Evolutionary conservation across 2,329 filamentous ascomycete species (phyloP).

Genomic region (Phyllachora maydis): DNA sequence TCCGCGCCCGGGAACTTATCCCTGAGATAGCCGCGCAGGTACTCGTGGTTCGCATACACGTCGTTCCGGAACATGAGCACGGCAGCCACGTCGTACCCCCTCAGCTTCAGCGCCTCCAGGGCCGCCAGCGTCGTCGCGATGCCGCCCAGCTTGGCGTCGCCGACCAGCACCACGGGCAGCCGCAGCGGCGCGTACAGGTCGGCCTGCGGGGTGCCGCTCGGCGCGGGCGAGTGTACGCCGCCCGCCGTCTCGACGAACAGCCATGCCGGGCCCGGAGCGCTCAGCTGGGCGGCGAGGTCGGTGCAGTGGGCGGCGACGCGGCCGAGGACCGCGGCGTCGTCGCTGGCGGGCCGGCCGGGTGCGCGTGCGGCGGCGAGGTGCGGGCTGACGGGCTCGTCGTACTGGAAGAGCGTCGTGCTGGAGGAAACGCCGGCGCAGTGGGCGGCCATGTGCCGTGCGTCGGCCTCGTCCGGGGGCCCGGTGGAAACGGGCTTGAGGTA

Average conservation of each 20-base stretch:
- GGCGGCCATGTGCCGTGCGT: conserved; percentile 34
- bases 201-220: conserved; percentile 56
- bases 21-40: conserved; percentile 46
- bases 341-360: too few species aligned
- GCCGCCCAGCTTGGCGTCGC: conserved; percentile 56
- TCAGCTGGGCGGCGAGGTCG: too few species aligned
- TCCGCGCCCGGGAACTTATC: conserved; percentile 35
- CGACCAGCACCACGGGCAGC: conserved; percentile 54
- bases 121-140: conserved; percentile 66
- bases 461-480: conserved; percentile 46
- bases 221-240: conserved; percentile 60
- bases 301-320: too few species aligned
- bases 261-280: conserved; percentile 26
- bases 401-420: conserved; percentile 49
- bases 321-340: too few species aligned
- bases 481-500: conserved; percentile 75
- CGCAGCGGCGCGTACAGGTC: conserved; percentile 58
- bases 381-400: conserved; percentile 54
- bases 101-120: conserved; percentile 55
- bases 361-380: conserved; percentile 65
- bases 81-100: conserved; percentile 57
- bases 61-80: conserved; percentile 49
- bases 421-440: conserved; percentile 16
- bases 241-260: conserved; percentile 65
- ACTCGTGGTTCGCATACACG: conserved; percentile 46